Evolutionary conservation across 2,329 filamentous ascomycete genomes (phyloP).

Genomic region (Cladobotryum mycophilum): DNA sequence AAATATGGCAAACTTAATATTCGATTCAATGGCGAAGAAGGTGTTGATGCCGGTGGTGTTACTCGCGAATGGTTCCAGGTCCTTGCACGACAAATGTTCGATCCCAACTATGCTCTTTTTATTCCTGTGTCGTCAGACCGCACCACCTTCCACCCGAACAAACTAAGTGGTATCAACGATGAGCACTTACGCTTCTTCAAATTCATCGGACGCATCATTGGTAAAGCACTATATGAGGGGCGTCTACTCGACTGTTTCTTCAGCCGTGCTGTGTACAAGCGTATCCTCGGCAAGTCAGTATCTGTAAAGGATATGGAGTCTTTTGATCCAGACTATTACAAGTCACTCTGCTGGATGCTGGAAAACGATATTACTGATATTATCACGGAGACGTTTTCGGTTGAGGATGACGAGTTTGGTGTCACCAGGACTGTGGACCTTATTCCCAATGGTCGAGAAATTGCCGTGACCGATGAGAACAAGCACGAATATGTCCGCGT

Average conservation of each 20-base stretch:
- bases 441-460: conserved; percentile 79
- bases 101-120: conserved; percentile 94
- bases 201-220: conserved; percentile 97
- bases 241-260: conserved; percentile 97
- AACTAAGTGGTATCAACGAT: conserved; percentile 85
- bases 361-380: conserved; percentile 98
- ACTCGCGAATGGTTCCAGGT: conserved; percentile 99
- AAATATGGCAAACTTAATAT: conserved; percentile 99
- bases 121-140: conserved; percentile 94
- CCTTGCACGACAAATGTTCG: conserved; percentile 96
- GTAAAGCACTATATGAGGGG: conserved; percentile 94
- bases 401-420: conserved; percentile 91
- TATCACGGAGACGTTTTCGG: conserved; percentile 91
- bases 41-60: conserved; percentile 94
- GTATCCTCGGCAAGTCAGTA: conserved; percentile 88
- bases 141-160: conserved; percentile 98
- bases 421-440: conserved; percentile 83
- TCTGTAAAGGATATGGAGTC: conserved; percentile 99
- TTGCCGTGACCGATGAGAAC: conserved; percentile 93
- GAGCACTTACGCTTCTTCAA: conserved; percentile 99
- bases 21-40: conserved; percentile 93
- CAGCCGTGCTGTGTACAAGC: conserved; percentile 96
- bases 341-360: conserved; percentile 96
- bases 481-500: conserved; percentile 96
- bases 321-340: conserved; percentile 97